Percentiles rank a stretch among this genome's conserved stretches.
phyloP scores from a whole-genome alignment of 2,329 filamentous ascomycete species.

The Pseudocercospora ulei region DNA sequence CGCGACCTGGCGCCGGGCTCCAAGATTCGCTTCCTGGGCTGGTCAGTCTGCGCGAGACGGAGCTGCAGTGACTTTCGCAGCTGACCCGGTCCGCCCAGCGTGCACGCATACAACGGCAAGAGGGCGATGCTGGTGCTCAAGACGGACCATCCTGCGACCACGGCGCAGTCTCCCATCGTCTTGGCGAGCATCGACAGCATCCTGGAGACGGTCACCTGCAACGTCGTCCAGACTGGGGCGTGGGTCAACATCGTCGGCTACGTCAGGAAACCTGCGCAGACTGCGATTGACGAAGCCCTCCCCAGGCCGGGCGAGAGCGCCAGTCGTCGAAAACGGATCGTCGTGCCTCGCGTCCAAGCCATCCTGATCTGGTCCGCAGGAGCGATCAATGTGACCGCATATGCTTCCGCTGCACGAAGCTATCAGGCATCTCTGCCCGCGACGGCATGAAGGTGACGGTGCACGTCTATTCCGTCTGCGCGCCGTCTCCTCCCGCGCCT shows the following conservation, averaged over 20 bases:
- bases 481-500: slow-evolving; percentile 29
- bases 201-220: slow-evolving; percentile 53
- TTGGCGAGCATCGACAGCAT: slow-evolving; percentile 63
- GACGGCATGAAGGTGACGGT: background rate
- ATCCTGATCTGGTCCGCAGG: slow-evolving; percentile 69
- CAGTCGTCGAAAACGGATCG: background rate
- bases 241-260: slow-evolving; percentile 90
- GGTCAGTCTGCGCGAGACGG: slow-evolving; percentile 56
- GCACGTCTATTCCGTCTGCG: slow-evolving; percentile 18
- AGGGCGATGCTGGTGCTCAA: slow-evolving; percentile 57
- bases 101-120: slow-evolving; percentile 49
- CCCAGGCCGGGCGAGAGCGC: slow-evolving; percentile 5
- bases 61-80: too few species aligned
- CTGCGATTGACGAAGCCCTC: slow-evolving; percentile 62
- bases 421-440: slow-evolving; percentile 14
- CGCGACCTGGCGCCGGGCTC: slow-evolving; percentile 41
- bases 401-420: slow-evolving; percentile 50
- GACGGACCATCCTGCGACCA: slow-evolving; percentile 51
- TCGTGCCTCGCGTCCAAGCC: slow-evolving; percentile 52
- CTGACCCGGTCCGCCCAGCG: slow-evolving; percentile 39
- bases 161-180: slow-evolving; percentile 38
- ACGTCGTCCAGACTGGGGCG: slow-evolving; percentile 60
- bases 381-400: slow-evolving; percentile 59
- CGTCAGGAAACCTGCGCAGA: slow-evolving; percentile 26
- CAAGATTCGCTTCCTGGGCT: slow-evolving; percentile 90